Conservation (phyloP, 192 early-diverging fungal genomes). For the Oehlia diaphana region DNA sequence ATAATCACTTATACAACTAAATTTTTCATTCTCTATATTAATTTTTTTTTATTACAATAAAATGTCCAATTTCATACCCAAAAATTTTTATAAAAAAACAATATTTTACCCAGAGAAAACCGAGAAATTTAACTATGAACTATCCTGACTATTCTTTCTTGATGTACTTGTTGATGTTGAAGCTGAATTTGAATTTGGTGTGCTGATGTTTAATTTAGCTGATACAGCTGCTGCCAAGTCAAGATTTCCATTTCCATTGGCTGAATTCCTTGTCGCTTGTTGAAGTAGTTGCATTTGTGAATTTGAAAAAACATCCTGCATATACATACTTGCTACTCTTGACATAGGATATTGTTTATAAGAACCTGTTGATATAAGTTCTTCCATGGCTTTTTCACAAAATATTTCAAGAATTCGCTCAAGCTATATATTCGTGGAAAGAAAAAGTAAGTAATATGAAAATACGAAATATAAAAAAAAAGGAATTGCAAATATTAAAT, state of each 20-base stretch:
- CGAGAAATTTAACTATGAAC: background rate
- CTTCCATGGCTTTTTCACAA: slow-evolving; percentile 31
- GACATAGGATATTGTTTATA: slow-evolving; percentile 19
- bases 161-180: background rate
- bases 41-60: background rate
- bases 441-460: background rate
- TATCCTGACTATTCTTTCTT: background rate
- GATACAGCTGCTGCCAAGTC: background rate
- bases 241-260: background rate
- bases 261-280: background rate
- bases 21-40: background rate
- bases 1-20: background rate
- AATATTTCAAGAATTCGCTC: slow-evolving; percentile 22
- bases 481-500: too few species aligned
- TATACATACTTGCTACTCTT: slow-evolving; percentile 23
- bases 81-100: background rate
- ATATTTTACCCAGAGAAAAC: too few species aligned
- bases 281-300: slow-evolving; percentile 18
- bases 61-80: background rate
- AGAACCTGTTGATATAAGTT: slow-evolving; percentile 29
- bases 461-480: background rate
- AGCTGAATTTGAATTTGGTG: background rate
- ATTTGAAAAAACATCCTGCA: slow-evolving; percentile 10
- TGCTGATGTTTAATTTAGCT: background rate
- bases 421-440: background rate